Evolutionary conservation across 768 basidiomycete species (phyloP).

Genomic region (Naganishia onofrii): DNA sequence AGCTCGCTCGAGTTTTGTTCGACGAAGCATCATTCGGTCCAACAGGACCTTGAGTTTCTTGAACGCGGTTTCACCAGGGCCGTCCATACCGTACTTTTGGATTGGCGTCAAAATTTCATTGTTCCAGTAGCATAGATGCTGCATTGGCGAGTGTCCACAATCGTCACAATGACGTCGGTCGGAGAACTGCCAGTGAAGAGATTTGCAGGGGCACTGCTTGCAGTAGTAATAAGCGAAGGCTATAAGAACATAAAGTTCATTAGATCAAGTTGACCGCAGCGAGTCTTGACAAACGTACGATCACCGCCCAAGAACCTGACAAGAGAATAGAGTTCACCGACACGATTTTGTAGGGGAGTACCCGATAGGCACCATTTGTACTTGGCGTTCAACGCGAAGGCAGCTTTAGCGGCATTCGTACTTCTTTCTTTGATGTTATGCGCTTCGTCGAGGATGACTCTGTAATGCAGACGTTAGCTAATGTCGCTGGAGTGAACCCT

Average conservation of each 20-base stretch:
- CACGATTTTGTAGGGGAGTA: constrained; percentile 93
- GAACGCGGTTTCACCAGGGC: constrained; percentile 77
- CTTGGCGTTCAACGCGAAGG: constrained; percentile 77
- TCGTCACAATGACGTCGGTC: constrained; percentile 78
- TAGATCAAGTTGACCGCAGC: background rate
- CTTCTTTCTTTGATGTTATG: constrained; percentile 96
- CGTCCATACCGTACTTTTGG: constrained; percentile 75
- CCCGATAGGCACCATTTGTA: constrained; percentile 95
- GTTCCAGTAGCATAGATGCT: constrained; percentile 85
- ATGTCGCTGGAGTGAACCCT: background rate
- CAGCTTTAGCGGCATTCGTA: constrained; percentile 94
- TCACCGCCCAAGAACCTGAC: constrained; percentile 85
- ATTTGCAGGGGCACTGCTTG: constrained; percentile 90
- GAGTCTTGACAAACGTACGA: constrained; percentile 47
- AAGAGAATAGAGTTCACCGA: constrained; percentile 96
- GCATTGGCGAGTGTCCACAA: constrained; percentile 54
- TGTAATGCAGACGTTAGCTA: constrained; percentile 34
- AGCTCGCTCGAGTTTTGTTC: constrained; percentile 77
- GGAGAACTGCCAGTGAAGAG: constrained; percentile 87
- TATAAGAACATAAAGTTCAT: background rate
- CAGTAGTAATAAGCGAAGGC: constrained; percentile 50
- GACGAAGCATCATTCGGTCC: constrained; percentile 86
- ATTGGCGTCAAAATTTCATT: constrained; percentile 94
- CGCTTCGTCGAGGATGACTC: constrained; percentile 73
- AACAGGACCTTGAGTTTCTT: constrained; percentile 85